Percentiles rank a stretch among this genome's conserved stretches.
phyloP scores from a whole-genome alignment of 305 asterid genomes.

The Solanum hybrid region DNA sequence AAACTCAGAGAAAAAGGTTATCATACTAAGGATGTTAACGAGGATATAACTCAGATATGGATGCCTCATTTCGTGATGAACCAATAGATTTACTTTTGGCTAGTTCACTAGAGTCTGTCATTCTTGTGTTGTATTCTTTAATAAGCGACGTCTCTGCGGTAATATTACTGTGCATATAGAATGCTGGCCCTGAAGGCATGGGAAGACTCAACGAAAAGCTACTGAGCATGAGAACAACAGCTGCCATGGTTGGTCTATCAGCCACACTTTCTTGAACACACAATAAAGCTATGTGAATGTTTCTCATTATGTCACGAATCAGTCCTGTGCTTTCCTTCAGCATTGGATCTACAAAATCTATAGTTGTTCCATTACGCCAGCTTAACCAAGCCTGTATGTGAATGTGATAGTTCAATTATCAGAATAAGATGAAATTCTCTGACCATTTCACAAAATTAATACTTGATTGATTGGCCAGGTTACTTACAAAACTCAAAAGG shows the following conservation, averaged over 20 bases:
- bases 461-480: neutral
- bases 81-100: neutral
- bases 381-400: neutral
- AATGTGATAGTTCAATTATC: neutral
- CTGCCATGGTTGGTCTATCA: too few species aligned
- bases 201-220: too few species aligned
- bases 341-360: neutral
- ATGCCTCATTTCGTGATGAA: neutral
- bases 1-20: neutral
- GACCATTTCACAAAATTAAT: neutral
- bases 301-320: too few species aligned
- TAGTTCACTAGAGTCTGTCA: neutral
- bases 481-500: constrained; percentile 8
- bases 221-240: too few species aligned
- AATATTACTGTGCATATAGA: neutral
- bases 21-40: neutral
- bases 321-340: too few species aligned
- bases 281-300: too few species aligned
- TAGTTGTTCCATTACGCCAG: neutral
- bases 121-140: neutral
- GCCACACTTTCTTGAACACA: too few species aligned
- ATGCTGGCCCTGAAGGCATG: too few species aligned
- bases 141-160: neutral
- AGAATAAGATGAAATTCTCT: neutral
- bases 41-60: constrained; percentile 2